Percentiles rank a stretch among this genome's conserved stretches.
phyloP scores from a whole-genome alignment of 768 basidiomycete genomes.

The Chiua virens region DNA sequence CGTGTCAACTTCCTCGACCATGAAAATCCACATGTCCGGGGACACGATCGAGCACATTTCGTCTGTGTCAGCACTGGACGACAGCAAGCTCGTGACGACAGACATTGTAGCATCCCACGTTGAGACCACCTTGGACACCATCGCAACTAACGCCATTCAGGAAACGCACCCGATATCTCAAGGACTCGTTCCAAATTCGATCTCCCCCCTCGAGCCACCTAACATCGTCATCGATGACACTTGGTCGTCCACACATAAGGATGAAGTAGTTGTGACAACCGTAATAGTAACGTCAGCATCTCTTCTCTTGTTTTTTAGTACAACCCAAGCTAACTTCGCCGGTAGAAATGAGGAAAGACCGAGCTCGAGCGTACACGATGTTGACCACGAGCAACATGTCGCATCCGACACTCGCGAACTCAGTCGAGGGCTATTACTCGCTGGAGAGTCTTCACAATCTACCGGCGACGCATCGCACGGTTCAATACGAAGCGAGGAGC shows the following conservation, averaged over 20 bases:
- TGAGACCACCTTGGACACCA: too few species aligned
- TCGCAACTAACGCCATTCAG: too few species aligned
- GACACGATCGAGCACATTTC: too few species aligned
- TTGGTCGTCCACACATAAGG: not conserved
- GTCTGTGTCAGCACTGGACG: too few species aligned
- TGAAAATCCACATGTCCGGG: too few species aligned
- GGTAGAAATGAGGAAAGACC: not conserved
- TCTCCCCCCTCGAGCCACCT: not conserved
- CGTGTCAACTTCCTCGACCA: too few species aligned
- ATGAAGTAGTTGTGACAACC: not conserved
- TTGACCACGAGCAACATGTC: too few species aligned
- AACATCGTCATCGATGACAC: not conserved
- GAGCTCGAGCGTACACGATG: not conserved
- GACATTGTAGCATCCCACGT: too few species aligned
- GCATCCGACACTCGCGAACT: too few species aligned
- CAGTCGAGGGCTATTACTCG: too few species aligned
- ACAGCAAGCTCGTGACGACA: too few species aligned
- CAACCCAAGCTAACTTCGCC: not conserved
- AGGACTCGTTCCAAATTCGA: not conserved
- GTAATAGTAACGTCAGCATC: not conserved
- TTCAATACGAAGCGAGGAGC: not conserved
- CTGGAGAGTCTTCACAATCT: not conserved
- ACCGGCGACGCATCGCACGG: not conserved
- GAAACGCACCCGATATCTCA: not conserved
- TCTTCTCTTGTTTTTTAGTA: not conserved